Conservation (phyloP, 108 stramenopile genomes). For the Asterionellopsis glacialis region DNA sequence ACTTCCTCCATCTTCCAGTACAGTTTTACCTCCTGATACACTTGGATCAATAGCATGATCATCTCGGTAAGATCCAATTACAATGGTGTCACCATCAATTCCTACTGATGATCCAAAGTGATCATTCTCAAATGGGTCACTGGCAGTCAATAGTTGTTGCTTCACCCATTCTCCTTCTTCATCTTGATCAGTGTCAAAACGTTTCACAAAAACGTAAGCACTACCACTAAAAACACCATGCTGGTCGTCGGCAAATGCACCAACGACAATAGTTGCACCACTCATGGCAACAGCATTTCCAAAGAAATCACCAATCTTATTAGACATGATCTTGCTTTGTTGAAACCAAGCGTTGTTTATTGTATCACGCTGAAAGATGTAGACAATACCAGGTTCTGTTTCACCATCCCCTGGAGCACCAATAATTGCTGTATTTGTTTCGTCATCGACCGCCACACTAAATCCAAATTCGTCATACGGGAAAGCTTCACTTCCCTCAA, state of each 20-base stretch:
- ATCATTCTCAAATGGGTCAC: not conserved
- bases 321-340: too few species aligned
- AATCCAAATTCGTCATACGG: too few species aligned
- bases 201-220: not conserved
- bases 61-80: not conserved
- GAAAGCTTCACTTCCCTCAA: too few species aligned
- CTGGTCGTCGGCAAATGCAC: not conserved
- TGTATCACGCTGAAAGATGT: too few species aligned
- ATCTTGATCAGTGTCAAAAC: too few species aligned
- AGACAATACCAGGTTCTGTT: too few species aligned
- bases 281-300: not conserved
- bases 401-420: too few species aligned
- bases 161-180: not conserved
- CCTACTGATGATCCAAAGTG: not conserved
- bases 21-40: not conserved
- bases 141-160: not conserved
- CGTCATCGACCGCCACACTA: too few species aligned
- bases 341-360: too few species aligned
- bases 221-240: not conserved
- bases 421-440: too few species aligned
- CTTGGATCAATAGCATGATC: not conserved
- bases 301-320: too few species aligned
- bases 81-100: not conserved
- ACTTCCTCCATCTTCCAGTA: not conserved
- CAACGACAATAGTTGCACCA: not conserved